Evolutionary conservation across 169 alveolate species (phyloP).

Genomic region (Plasmodium sp.): DNA sequence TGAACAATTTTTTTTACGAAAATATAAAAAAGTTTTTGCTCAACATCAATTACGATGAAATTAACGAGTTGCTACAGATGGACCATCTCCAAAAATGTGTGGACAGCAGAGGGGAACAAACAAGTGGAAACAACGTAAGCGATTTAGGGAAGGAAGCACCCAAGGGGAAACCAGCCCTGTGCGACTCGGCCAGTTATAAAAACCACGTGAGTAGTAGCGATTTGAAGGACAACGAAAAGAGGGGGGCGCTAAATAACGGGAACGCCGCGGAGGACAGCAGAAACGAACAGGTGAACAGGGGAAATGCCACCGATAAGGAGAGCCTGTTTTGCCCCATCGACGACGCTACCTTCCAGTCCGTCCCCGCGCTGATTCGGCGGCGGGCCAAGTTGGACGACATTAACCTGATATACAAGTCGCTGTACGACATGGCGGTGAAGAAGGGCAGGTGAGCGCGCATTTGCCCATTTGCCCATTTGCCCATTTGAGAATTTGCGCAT

Average conservation of each 20-base stretch:
- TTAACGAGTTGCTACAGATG: constrained; percentile 14
- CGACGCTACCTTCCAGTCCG: constrained; percentile 77
- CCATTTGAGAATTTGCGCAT: background rate
- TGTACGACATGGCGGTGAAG: constrained; percentile 79
- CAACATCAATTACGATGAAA: constrained; percentile 55
- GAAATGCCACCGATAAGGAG: background rate
- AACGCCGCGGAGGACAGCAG: constrained; percentile 5
- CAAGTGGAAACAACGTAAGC: background rate
- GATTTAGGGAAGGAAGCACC: background rate
- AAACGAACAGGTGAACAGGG: constrained; percentile 14
- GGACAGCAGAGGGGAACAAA: background rate
- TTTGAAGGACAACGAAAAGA: background rate
- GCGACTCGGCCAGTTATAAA: background rate
- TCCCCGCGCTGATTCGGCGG: constrained; percentile 81
- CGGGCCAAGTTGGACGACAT: constrained; percentile 82
- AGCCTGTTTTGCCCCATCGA: constrained; percentile 56
- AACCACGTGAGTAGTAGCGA: background rate
- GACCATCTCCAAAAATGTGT: constrained; percentile 17
- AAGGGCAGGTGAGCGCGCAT: constrained; percentile 73
- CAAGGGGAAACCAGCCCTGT: background rate
- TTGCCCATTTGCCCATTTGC: too few relatives aligned
- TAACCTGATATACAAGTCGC: constrained; percentile 73
- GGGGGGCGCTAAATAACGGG: background rate
- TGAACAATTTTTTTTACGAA: constrained; percentile 45
- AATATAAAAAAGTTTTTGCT: constrained; percentile 44